A percentile compares a stretch with the other conserved stretches of the same genome.
Conservation (phyloP, 495 filamentous ascomycete species). For the Penicillium verhagenii region DNA sequence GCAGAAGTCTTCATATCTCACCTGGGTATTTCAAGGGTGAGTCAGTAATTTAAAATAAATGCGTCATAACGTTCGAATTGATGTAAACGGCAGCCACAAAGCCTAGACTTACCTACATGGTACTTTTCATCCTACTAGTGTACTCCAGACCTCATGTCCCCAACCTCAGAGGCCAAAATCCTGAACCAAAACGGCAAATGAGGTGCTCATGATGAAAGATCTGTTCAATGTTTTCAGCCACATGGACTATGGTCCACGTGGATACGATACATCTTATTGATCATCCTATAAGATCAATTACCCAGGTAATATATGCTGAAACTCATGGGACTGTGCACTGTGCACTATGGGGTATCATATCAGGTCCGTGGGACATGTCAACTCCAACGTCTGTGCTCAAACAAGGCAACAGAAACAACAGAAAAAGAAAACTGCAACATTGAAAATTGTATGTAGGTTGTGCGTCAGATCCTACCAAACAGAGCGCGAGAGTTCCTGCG, state of each 20-base stretch:
- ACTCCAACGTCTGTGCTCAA: constrained; percentile 6
- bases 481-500: constrained; percentile 15
- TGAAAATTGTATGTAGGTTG: constrained; percentile 1
- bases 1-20: not conserved
- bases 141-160: no score
- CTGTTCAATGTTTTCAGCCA: not conserved
- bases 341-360: constrained; percentile 7
- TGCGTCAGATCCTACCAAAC: constrained; percentile 6
- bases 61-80: no score
- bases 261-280: not conserved
- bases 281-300: not conserved
- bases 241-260: constrained; percentile 1
- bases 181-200: no score
- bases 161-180: no score
- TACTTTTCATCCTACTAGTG: no score
- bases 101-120: not conserved
- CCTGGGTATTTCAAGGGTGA: no score
- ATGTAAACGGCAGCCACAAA: no score
- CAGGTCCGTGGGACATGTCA: constrained; percentile 15
- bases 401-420: not conserved
- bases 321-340: not conserved
- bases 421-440: not conserved
- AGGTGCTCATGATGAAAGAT: not conserved
- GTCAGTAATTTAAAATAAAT: no score
- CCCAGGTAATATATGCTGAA: no score